These are phyloP conservation scores for Xylaria castorea DNA, from an alignment of 495 filamentous ascomycete genomes.

Conservation along the genomic window DNA sequence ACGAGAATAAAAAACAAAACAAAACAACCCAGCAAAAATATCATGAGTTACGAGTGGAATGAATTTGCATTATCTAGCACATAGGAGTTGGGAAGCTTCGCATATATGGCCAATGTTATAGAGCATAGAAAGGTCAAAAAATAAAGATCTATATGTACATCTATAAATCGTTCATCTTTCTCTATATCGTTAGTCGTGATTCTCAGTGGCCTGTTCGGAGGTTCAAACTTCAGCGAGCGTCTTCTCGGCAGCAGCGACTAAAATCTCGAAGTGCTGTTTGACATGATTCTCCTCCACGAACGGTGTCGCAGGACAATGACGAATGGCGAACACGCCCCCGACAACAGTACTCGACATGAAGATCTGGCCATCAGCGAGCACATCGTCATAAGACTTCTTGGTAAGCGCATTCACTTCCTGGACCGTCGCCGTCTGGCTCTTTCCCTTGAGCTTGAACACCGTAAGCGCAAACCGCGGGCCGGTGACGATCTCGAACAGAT, in stretches of 20 bases:
- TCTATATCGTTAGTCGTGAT: background rate
- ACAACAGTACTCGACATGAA: conserved; percentile 84
- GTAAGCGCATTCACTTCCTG: conserved; percentile 68
- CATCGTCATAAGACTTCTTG: conserved; percentile 75
- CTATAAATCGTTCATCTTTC: conserved; percentile 3
- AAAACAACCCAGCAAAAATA: background rate
- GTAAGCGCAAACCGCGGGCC: conserved; percentile 81
- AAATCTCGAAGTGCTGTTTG: conserved; percentile 75
- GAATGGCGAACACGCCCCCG: conserved; percentile 78
- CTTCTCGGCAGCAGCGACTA: conserved; percentile 73
- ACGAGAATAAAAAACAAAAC: background rate
- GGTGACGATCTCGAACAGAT: conserved; percentile 80
- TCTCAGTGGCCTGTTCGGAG: background rate
- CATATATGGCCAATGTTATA: background rate
- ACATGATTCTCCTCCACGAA: conserved; percentile 75
- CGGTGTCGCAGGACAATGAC: conserved; percentile 73
- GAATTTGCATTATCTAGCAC: conserved; percentile 8
- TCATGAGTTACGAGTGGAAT: conserved; percentile 13
- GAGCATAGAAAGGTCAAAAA: conserved; percentile 2
- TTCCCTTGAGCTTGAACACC: conserved; percentile 66
- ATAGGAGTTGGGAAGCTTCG: conserved; percentile 10
- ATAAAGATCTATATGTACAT: conserved; percentile 17
- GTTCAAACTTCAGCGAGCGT: conserved; percentile 44
- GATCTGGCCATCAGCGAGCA: conserved; percentile 79
- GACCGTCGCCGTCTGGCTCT: conserved; percentile 25